Evolutionary conservation across 1,284 basidiomycete genomes (phyloP), one percentile per base, ranked within the genome.

Genomic region (Mycosarcoma mackinlayi): DNA sequence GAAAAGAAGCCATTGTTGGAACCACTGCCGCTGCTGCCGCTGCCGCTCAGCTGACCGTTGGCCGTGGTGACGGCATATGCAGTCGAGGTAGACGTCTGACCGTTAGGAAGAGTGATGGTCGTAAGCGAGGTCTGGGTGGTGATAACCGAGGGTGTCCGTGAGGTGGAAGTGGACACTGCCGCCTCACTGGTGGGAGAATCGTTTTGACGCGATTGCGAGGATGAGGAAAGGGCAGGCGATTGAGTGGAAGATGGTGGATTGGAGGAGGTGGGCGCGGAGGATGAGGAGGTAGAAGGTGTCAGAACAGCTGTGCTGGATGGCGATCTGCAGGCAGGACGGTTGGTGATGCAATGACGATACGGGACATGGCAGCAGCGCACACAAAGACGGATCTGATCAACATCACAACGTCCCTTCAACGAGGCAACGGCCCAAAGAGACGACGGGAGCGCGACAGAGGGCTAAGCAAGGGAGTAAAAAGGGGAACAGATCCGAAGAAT

Each of bases 1-100:
- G 64, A 40, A 48, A 80, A 82, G 70, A 79, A 82, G 37, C 63
- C 57, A 23, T 41, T 49, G 45, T 39, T 31, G 23, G 49, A 38
- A 19, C 60, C 65, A 19, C 51, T 42, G 48, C 57, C 40, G 57
- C 46, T 63, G 57, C 57, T 37, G 41, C 34, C 38, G 34, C 52
- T 42, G 25, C 70, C 66, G 18, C 45, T 62, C 31, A 69, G 44
- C 31, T 64, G 53, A 14, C 66, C 56, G 31, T 59, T 71, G 58
- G 69, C 65, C 21, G 64, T 72, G 50, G 72, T 71, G 49, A 71
- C 59, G 47, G 58, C 63, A 13, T 37, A 62, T 34, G 59, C 58
- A 37, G 73, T 75, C 23, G 73, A 73, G 14, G 73, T 73, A 24
- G 57, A 61, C 6, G 61, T 61, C 27, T 60, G 54, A 33, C 70